Base-by-base conservation (phyloP, 768 basidiomycete genomes). In the Tricholoma flavovirens region DNA sequence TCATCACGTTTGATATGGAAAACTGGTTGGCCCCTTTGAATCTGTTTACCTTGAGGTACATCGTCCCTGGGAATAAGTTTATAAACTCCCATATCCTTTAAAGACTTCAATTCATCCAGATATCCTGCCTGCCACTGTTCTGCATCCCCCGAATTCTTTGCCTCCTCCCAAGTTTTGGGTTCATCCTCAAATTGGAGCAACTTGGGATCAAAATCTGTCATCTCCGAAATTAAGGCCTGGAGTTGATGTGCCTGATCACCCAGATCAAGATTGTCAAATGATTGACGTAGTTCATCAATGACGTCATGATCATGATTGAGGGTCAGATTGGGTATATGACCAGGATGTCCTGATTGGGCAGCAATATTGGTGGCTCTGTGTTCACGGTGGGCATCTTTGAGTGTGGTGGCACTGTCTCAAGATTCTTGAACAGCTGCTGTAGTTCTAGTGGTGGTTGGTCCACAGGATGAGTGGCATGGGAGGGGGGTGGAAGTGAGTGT, bases 1-100 rank as follows among this genome's bases (percentile, higher is more conserved):
- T 65, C 60, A 50, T 77, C 63, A 11, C 57, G 46, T 57, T 76
- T 76, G 4, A 59, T 59, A 26, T 62, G 65, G 57, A 56, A 64
- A 4, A 64, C 49, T 0, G 55, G 56, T 46, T 49, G 33, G 0
- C 62, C 59, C 32, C 61, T 45, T 63, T 52, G 61, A 10, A 73
- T 29, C 17, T 74, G 75, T 5, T 53, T 48, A 2, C 62, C 62
- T 0, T 53, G 56, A 0, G 69, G 57, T 0, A 67, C 57, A 59
- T 0, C 55, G 51, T 0, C n/a, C n/a, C n/a, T n/a, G n/a, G 67
- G 65, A 0, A 71, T 59, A 0, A 72, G 53, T 22, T 64, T 58
- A 54, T 70, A 75, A 1, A 69, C 68, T 0, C 62, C 65, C 57
- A 67, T 70, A 2, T 66, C 60, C 24, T 62, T 59, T 1, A 70